phyloP scores from a whole-genome alignment of 2,329 filamentous ascomycete genomes.

The Pseudogymnoascus sp. region DNA sequence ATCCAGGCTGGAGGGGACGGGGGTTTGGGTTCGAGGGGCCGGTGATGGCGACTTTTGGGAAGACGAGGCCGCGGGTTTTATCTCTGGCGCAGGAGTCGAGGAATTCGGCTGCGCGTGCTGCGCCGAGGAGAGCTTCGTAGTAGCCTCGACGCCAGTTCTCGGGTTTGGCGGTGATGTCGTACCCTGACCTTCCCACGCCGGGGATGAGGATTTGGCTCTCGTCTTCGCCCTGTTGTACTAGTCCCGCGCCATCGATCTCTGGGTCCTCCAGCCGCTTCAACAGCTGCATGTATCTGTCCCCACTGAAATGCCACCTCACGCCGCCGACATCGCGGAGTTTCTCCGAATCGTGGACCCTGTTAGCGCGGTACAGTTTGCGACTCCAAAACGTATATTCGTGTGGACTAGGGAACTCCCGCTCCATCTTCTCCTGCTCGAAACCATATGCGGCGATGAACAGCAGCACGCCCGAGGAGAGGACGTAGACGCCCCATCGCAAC shows the following conservation, averaged over 20 bases:
- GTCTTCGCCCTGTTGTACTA: slow-evolving; percentile 43
- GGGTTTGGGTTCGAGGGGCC: slow-evolving; percentile 80
- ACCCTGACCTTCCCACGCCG: slow-evolving; percentile 46
- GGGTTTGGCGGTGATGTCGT: slow-evolving; percentile 50
- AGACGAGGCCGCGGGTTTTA: slow-evolving; percentile 53
- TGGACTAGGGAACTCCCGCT: slow-evolving; percentile 71
- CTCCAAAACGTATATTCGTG: slow-evolving; percentile 70
- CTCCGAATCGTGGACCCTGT: slow-evolving; percentile 15
- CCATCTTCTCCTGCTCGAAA: slow-evolving; percentile 63
- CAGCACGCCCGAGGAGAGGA: slow-evolving; percentile 56
- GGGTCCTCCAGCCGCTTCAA: slow-evolving; percentile 62
- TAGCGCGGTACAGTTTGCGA: slow-evolving; percentile 57
- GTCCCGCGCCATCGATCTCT: slow-evolving; percentile 55
- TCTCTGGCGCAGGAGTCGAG: slow-evolving; percentile 73
- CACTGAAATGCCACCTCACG: slow-evolving; percentile 58
- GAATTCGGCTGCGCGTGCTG: slow-evolving; percentile 68
- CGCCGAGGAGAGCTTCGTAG: slow-evolving; percentile 70
- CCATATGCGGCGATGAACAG: slow-evolving; percentile 54
- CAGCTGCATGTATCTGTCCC: slow-evolving; percentile 49
- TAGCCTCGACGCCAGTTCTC: slow-evolving; percentile 74
- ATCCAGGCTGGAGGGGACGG: slow-evolving; percentile 58
- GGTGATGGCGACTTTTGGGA: slow-evolving; percentile 63
- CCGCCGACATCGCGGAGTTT: slow-evolving; percentile 16
- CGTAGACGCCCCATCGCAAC: slow-evolving; percentile 53
- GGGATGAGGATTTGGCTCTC: slow-evolving; percentile 46